These are phyloP conservation scores for Brettanomyces nanus DNA, from an alignment of 805 yeast species.

Conservation along the genomic window DNA sequence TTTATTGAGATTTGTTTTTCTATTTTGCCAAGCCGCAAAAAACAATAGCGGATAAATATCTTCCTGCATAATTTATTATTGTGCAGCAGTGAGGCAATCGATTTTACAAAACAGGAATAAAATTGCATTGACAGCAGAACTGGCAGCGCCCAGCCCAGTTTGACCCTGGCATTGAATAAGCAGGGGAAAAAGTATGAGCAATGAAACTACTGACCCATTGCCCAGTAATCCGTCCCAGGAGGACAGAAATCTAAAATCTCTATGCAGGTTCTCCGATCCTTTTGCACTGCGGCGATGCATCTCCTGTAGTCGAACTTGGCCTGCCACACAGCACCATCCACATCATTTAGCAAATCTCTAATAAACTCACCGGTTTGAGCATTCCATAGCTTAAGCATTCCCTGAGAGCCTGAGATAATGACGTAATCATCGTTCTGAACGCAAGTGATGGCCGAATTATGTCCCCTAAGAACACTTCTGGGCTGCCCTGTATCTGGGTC, in stretches of 20 bases:
- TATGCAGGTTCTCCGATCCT: constrained; percentile 57
- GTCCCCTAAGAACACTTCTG: constrained; percentile 66
- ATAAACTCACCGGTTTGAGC: constrained; percentile 68
- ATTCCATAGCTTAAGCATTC: constrained; percentile 84
- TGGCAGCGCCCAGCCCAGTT: no score
- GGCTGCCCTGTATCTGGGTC: constrained; percentile 71
- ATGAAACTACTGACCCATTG: no score
- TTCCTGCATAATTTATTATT: no score
- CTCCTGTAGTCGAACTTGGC: constrained; percentile 77
- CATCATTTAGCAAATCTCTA: constrained; percentile 63
- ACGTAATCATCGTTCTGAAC: constrained; percentile 82
- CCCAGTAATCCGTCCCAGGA: constrained; percentile 12
- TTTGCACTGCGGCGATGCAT: constrained; percentile 87
- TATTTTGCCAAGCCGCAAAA: no score
- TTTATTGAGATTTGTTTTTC: no score
- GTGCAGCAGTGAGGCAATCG: no score
- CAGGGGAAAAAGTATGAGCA: no score
- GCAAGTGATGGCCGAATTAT: constrained; percentile 83
- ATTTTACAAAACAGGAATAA: no score
- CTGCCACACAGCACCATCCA: constrained; percentile 89
- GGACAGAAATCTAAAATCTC: constrained; percentile 77
- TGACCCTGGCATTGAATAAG: no score
- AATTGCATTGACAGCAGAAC: no score
- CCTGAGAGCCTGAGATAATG: constrained; percentile 83
- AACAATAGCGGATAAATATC: no score